These are phyloP conservation scores for Colletotrichum simmondsii DNA, from an alignment of 2,329 filamentous ascomycete species.

Conservation along the genomic window DNA sequence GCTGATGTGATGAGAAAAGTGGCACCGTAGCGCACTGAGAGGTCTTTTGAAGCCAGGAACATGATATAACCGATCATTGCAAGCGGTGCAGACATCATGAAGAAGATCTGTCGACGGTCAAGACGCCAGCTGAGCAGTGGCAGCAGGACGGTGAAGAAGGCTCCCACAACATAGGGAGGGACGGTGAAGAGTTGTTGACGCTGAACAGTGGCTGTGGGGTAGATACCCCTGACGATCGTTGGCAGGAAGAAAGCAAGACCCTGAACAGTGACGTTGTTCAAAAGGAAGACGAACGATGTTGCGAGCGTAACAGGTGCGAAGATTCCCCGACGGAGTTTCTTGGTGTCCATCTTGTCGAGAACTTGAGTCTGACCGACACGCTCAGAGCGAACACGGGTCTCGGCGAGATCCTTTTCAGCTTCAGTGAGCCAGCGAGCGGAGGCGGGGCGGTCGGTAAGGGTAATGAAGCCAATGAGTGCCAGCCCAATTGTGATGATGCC, in stretches of 20 bases:
- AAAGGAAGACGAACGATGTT: slow-evolving; percentile 68
- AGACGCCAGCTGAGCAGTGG: slow-evolving; percentile 67
- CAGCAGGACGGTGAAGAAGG: slow-evolving; percentile 67
- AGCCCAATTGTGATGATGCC: slow-evolving; percentile 68
- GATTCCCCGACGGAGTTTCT: slow-evolving; percentile 68
- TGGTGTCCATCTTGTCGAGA: slow-evolving; percentile 68
- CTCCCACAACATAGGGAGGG: slow-evolving; percentile 72
- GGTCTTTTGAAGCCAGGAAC: slow-evolving; percentile 63
- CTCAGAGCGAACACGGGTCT: slow-evolving; percentile 69
- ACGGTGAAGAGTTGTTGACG: slow-evolving; percentile 73
- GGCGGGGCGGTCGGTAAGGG: slow-evolving; percentile 73
- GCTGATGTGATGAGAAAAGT: slow-evolving; percentile 72
- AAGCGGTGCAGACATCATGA: slow-evolving; percentile 64
- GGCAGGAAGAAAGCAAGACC: slow-evolving; percentile 74
- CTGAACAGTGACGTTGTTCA: slow-evolving; percentile 75
- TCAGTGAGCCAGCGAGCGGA: slow-evolving; percentile 72
- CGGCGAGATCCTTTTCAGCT: slow-evolving; percentile 72
- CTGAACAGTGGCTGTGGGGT: slow-evolving; percentile 66
- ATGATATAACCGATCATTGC: slow-evolving; percentile 73
- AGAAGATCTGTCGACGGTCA: slow-evolving; percentile 65
- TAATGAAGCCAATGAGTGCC: slow-evolving; percentile 67
- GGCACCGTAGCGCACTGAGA: slow-evolving; percentile 67
- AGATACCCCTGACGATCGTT: slow-evolving; percentile 73
- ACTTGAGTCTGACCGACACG: slow-evolving; percentile 69
- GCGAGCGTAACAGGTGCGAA: slow-evolving; percentile 66